These are phyloP conservation scores for Auricularia auricula-judae DNA, from an alignment of 768 basidiomycete species.

Conservation along the genomic window DNA sequence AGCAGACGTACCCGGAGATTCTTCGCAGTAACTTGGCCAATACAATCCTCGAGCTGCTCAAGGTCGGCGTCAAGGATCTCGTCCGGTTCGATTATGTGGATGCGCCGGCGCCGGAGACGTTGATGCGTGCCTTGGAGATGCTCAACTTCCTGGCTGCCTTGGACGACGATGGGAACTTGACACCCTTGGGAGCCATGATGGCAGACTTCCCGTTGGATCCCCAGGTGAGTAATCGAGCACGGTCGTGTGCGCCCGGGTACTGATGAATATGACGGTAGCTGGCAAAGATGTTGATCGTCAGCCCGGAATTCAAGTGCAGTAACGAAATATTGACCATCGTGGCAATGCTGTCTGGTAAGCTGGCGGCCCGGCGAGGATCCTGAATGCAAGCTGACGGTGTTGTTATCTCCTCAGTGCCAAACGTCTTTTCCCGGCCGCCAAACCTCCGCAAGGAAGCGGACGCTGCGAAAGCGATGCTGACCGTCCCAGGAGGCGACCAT, in stretches of 20 bases:
- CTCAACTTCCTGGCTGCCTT: conserved; percentile 87
- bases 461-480: conserved; percentile 76
- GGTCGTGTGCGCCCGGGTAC: neutral
- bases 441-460: conserved; percentile 87
- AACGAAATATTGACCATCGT: conserved; percentile 93
- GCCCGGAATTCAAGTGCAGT: conserved; percentile 91
- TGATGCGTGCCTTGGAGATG: conserved; percentile 93
- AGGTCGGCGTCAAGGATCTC: conserved; percentile 90
- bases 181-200: conserved; percentile 80
- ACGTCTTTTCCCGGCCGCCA: conserved; percentile 87
- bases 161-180: conserved; percentile 89
- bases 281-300: conserved; percentile 87
- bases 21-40: conserved; percentile 87
- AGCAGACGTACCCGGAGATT: conserved; percentile 97
- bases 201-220: conserved; percentile 99
- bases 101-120: conserved; percentile 88
- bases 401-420: conserved; percentile 49
- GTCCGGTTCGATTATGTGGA: conserved; percentile 85
- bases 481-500: conserved; percentile 95
- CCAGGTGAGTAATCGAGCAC: conserved; percentile 44
- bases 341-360: conserved; percentile 86
- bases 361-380: neutral
- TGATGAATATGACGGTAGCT: conserved; percentile 31
- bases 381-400: neutral
- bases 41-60: conserved; percentile 86